Percentiles rank a stretch among this genome's conserved stretches.
Conservation (phyloP, 108 stramenopile genomes). For the Nannochloropsis salina region DNA sequence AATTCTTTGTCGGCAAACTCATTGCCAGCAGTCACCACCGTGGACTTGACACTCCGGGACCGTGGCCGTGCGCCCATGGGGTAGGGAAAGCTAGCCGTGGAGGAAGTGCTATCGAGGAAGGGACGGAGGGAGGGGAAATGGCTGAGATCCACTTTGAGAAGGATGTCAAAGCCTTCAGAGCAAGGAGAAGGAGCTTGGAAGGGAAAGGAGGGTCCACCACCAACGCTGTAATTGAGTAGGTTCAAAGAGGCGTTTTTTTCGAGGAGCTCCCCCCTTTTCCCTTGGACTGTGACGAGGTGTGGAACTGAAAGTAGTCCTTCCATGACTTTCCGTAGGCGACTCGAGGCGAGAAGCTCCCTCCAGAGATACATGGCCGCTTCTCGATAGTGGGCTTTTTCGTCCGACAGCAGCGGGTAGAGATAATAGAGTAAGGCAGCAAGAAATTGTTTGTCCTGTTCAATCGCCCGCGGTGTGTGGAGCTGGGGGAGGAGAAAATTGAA, state of each 20-base stretch:
- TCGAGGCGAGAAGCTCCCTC: neutral
- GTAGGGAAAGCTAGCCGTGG: neutral
- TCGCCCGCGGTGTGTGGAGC: neutral
- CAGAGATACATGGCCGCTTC: slow-evolving; percentile 5
- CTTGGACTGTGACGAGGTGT: neutral
- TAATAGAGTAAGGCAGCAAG: neutral
- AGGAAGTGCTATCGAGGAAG: neutral
- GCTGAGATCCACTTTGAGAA: neutral
- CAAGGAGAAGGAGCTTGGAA: neutral
- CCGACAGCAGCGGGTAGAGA: neutral
- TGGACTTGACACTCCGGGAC: too few relatives aligned
- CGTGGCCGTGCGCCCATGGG: neutral
- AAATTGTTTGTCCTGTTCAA: neutral
- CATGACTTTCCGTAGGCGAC: neutral
- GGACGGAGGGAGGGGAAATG: neutral
- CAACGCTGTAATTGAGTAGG: neutral
- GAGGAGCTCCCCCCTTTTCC: neutral
- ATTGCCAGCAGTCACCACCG: neutral
- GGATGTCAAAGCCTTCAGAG: neutral
- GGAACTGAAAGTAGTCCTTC: neutral
- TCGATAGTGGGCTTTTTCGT: neutral
- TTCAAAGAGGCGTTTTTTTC: neutral
- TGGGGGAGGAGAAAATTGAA: neutral
- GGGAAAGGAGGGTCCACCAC: neutral
- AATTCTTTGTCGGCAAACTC: neutral